A percentile compares a stretch with the other conserved stretches of the same genome.
Conservation (phyloP, 2,329 filamentous ascomycete species). For the Metarhizium sp. region DNA sequence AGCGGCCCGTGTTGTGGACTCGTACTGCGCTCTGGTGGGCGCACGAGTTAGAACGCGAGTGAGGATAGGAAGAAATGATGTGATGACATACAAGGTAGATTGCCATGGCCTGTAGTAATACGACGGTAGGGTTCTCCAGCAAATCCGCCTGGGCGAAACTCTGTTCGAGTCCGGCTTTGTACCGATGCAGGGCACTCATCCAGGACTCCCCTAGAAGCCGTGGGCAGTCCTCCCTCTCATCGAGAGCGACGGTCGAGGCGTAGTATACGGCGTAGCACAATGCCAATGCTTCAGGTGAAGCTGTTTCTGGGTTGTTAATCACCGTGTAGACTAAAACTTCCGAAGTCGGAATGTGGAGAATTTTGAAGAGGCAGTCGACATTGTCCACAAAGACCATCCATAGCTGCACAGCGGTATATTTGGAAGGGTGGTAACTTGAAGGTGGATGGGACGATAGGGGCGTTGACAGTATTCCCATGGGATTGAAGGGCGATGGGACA, state of each 20-base stretch:
- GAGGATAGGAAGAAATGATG: not conserved
- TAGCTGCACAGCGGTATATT: slow-evolving; percentile 16
- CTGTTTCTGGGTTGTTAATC: slow-evolving; percentile 17
- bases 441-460: slow-evolving; percentile 9
- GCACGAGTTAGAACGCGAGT: not conserved
- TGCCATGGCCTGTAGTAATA: slow-evolving; percentile 24
- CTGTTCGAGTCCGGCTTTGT: slow-evolving; percentile 26
- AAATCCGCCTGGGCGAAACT: slow-evolving; percentile 28
- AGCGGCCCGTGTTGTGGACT: slow-evolving; percentile 22
- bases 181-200: slow-evolving; percentile 15
- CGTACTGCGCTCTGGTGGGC: slow-evolving; percentile 13
- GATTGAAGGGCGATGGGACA: slow-evolving; percentile 18
- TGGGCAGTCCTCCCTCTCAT: slow-evolving; percentile 23
- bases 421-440: slow-evolving; percentile 16
- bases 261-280: slow-evolving; percentile 41
- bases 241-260: slow-evolving; percentile 32
- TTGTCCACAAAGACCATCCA: slow-evolving; percentile 20
- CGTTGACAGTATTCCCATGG: slow-evolving; percentile 23
- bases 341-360: slow-evolving; percentile 20
- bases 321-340: slow-evolving; percentile 23
- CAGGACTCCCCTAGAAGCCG: slow-evolving; percentile 14
- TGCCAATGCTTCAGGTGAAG: slow-evolving; percentile 19
- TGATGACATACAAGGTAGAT: slow-evolving; percentile 25
- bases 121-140: slow-evolving; percentile 27
- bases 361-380: slow-evolving; percentile 19